Conservation (phyloP, 768 basidiomycete species). For the Pholiota conissans region DNA sequence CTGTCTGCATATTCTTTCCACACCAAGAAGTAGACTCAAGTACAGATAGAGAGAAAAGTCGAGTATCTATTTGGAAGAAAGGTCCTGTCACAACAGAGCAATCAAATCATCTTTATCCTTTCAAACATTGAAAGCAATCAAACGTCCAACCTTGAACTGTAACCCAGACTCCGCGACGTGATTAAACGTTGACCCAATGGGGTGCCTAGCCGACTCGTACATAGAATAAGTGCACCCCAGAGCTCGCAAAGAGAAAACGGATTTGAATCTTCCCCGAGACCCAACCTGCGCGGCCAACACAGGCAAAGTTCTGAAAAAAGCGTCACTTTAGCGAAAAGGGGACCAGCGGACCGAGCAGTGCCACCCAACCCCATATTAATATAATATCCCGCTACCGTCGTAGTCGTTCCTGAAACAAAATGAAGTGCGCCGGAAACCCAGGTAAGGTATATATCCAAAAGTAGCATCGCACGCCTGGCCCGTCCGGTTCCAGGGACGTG, state of each 20-base stretch:
- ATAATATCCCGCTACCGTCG: not conserved
- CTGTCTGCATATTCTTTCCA: not conserved
- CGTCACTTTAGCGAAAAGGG: no score
- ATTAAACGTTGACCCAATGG: not conserved
- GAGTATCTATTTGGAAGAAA: not conserved
- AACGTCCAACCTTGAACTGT: not conserved
- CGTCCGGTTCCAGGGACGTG: not conserved
- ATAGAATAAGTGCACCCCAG: no score
- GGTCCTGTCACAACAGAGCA: not conserved
- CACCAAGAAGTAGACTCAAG: not conserved
- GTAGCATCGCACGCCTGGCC: not conserved
- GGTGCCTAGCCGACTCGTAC: no score
- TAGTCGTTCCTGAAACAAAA: not conserved
- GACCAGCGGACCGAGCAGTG: not conserved
- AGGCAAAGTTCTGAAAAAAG: not conserved
- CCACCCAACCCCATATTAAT: not conserved
- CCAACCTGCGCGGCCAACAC: not conserved
- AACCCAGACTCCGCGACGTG: not conserved
- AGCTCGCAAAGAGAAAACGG: not conserved
- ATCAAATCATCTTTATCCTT: not conserved
- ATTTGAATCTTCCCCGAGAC: not conserved
- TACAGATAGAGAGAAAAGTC: not conserved
- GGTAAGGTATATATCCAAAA: not conserved
- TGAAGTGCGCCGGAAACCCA: not conserved
- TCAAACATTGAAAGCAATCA: not conserved